Evolutionary conservation across 1,139 yeast species (phyloP), one percentile per base, ranked within the genome.

Genomic region (Debaryomyces psychrophilus): DNA sequence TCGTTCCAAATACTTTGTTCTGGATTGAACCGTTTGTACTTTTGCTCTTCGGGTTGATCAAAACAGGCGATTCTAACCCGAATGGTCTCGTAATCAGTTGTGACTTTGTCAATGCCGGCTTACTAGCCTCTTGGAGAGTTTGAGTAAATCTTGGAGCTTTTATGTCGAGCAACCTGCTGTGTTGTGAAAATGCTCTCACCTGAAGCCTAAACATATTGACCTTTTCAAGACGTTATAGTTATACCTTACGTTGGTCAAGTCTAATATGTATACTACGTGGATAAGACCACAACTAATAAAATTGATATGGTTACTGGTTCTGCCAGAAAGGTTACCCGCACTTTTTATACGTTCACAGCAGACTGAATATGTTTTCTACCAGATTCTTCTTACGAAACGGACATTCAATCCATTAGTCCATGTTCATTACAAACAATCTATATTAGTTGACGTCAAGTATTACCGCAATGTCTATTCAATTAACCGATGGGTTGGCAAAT

Each of bases 401-500:
- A 18, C 22, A 38, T 31, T 15, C 15, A 27, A 20, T 26, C 35
- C 18, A 35, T 44, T 29, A 37, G 37, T 40, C 36, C 9, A 44
- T 44, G 47, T 15, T 33, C 40, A 41, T 31, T 42, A 41, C 25
- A 43, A 33, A 28, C 15, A 37, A 31, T 45, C 41, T 33, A 37
- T 31, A 45, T 38, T 26, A 43, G 22, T 35, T 26, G 26, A 40
- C 31, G 29, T 28, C 41, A 40, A 41, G 31, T 36, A 47, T 37
- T 33, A 41, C 25, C 22, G 29, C 20, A 40, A 81, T 81, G 85
- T 80, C 85, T 37, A 78, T 81, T 55, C 76, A 73, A 50, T 67
- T 81, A 59, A 71, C 79, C 60, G 80, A 79, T 59, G 85, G 85
- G 44, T 75, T 80, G 62, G 70, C 71, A 44, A 71, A 71, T 56